A percentile compares a stretch with the other conserved stretches of the same genome.
These are phyloP conservation scores for Sugiyamaella grinbergsii DNA, from an alignment of 1,139 yeast species.

Conservation along the genomic window DNA sequence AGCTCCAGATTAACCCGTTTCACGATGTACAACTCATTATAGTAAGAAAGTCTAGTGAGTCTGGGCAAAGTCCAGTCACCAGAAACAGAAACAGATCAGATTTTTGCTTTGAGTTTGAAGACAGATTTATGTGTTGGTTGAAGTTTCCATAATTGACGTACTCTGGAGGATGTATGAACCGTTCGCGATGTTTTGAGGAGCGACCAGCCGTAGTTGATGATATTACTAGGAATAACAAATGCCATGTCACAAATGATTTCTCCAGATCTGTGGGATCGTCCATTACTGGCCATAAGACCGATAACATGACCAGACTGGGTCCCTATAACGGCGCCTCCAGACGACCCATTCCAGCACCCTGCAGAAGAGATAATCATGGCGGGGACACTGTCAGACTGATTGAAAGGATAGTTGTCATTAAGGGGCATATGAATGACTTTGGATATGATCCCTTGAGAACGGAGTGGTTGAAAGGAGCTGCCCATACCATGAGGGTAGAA, in stretches of 20 bases:
- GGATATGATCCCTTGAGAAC: conserved; percentile 51
- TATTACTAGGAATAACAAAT: conserved; percentile 47
- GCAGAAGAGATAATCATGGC: conserved; percentile 57
- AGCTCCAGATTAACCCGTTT: no score
- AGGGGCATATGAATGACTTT: conserved; percentile 36
- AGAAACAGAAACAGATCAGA: no score
- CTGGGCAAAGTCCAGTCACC: no score
- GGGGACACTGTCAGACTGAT: conserved; percentile 21
- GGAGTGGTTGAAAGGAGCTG: conserved; percentile 45
- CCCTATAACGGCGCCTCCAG: conserved; percentile 63
- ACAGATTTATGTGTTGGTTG: conserved; percentile 22
- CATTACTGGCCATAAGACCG: conserved; percentile 69
- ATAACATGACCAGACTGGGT: conserved; percentile 19
- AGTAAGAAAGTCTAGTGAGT: no score
- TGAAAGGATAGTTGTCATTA: conserved; percentile 4
- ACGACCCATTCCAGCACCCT: conserved; percentile 76
- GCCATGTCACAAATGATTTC: conserved; percentile 51
- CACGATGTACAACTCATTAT: no score
- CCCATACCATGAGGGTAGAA: conserved; percentile 43
- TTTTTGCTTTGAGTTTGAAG: conserved; percentile 7
- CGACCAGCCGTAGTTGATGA: conserved; percentile 35
- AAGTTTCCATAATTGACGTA: conserved; percentile 25
- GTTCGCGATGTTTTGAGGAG: conserved; percentile 24
- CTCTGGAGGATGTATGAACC: conserved; percentile 18
- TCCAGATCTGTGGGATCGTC: conserved; percentile 45